Base-by-base conservation (phyloP, 805 yeast species). In the Schwanniomyces vanrijiae region DNA sequence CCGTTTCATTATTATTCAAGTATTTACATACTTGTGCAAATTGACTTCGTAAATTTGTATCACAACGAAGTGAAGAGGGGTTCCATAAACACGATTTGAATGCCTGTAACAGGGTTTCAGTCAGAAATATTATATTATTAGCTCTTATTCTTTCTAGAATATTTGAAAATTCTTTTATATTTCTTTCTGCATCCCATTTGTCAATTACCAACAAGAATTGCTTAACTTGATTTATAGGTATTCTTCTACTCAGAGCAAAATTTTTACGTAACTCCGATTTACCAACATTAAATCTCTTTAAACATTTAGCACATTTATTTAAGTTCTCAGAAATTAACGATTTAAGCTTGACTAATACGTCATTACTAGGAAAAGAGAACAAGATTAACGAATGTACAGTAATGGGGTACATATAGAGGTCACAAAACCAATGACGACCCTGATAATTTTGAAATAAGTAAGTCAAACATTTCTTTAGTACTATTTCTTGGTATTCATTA, bases 351-450 rank as follows among this genome's bases (percentile, higher is more conserved):
- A 55, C 56, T 14, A 77, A 67, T 1, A 77, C 74, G n/a, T 69
- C 74, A 33, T 69, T 69, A 21, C 72, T 78, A 2, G 75, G 73
- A 55, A 84, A 83, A 3, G 90, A 83, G 58, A 84, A 83, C 48
- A 83, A 65, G 13, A 86, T 78, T 45, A 85, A 61, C 8, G 77
- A 66, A 56, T 83, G 83, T 11, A 76, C 71, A 8, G 85, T 69
- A 18, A 81, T 70, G 2, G 80, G 77, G 37, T 66, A 68, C 49
- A 78, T 66, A 25, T 61, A 61, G 7, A 68, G 67, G 55, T 82
- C 78, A 62, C 90, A 84, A 59, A 83, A 86, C 55, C 80, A 64
- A 52, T 85, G 88, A n/a, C 53, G 55, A 5, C 54, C 55, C 5
- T 43, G 24, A 33, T 48, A 45, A 37, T 57, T 41, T 10, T 54